Base-by-base conservation (phyloP, 179 eudicot genomes). In the Sideroxylon spinosum region DNA sequence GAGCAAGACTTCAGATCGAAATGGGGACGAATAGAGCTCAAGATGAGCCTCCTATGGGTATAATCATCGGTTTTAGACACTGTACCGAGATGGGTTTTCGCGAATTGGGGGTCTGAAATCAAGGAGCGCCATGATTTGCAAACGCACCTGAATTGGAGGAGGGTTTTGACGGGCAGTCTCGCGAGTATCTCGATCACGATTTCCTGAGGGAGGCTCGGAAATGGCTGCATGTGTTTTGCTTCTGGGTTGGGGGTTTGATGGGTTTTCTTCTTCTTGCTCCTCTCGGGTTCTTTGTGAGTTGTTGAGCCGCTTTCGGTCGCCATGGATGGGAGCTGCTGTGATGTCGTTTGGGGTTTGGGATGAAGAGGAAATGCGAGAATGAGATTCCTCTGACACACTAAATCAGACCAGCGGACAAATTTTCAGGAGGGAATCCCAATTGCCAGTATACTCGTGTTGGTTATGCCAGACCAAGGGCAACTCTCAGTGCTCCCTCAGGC, bases 141-240 rank as follows among this genome's bases (percentile, higher is more conserved):
- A 78, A 84, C 86, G 26, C 76, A 80, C 75, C 50, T 84, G 82
- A 82, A 80, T 72, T 56, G 82, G 65, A 80, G 70, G 9, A 84
- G 85, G 49, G 82, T 28, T 49, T 78, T 80, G 17, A 76, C 81
- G 6, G 87, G 84, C 2, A 86, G 73, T 53, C 82, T 76, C 3
- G 56, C 29, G 50, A 86, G 81, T 23, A 84, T 78, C 26, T 80
- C 81, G 23, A n/a, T 12, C 26, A 80, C 68, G 68, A 82, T 75
- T 19, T 82, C 84, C 7, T 13, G 49, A 9, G 82, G 84, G 49
- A 85, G 78, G 10, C 17, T 14, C 7, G 49, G 44, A 25, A 56
- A 67, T 11, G 25, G 49, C 74, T 29, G 50, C 44, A 32, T 49
- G 61, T 55, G 7, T 10, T 48, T 11, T 73, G 46, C 25, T 44